phyloP scores from a whole-genome alignment of 2,329 filamentous ascomycete species.

The Penicillium expansum region DNA sequence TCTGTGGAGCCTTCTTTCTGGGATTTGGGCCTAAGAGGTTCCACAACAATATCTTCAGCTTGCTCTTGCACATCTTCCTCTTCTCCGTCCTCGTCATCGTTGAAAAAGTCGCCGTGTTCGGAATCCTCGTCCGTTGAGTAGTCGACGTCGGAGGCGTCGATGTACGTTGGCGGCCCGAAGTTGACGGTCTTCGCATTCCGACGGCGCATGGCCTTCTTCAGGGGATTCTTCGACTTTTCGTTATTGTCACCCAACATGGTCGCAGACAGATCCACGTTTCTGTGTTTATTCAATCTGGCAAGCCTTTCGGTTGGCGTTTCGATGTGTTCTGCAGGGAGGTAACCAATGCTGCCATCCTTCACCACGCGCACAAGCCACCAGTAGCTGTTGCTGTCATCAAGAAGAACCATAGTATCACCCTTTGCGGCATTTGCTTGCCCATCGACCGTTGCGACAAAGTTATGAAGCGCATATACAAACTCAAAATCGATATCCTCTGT shows the following conservation, averaged over 20 bases:
- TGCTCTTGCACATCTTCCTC: slow-evolving; percentile 33
- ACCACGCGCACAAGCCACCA: slow-evolving; percentile 99
- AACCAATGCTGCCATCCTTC: slow-evolving; percentile 94
- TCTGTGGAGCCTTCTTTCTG: slow-evolving; percentile 36
- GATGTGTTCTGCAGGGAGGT: slow-evolving; percentile 95
- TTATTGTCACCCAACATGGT: slow-evolving; percentile 70
- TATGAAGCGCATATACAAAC: slow-evolving; percentile 97
- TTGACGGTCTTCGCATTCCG: slow-evolving; percentile 82
- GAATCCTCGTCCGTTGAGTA: slow-evolving; percentile 78
- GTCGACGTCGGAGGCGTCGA: slow-evolving; percentile 82
- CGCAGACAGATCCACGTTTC: slow-evolving; percentile 83
- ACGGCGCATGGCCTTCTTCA: slow-evolving; percentile 79
- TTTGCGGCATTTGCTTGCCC: slow-evolving; percentile 98
- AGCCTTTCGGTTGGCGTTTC: slow-evolving; percentile 95
- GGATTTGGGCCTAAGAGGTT: slow-evolving; percentile 45
- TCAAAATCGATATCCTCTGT: slow-evolving; percentile 99
- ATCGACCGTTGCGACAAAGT: slow-evolving; percentile 95
- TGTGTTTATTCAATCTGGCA: slow-evolving; percentile 92
- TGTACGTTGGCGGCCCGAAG: slow-evolving; percentile 80
- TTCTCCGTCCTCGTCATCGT: slow-evolving; percentile 46
- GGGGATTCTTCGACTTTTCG: slow-evolving; percentile 76
- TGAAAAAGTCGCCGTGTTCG: slow-evolving; percentile 47
- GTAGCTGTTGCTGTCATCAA: slow-evolving; percentile 98
- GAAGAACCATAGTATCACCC: slow-evolving; percentile 95
- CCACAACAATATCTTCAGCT: slow-evolving; percentile 43